Evolutionary conservation across 208 protist genomes (phyloP).

Genomic region (Trypanosoma mega): DNA sequence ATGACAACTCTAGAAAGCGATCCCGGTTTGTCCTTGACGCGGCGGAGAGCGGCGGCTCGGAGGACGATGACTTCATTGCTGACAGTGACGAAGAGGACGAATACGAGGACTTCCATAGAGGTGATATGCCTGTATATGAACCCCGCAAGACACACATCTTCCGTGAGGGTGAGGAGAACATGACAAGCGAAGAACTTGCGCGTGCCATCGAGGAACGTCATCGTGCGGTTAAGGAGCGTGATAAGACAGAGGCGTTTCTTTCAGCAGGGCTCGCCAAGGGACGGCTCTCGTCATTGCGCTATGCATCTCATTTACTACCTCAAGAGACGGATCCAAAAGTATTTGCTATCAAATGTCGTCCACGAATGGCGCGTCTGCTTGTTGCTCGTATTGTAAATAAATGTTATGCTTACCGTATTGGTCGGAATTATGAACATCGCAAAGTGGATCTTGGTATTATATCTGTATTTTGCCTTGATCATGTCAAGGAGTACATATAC

Average conservation of each 20-base stretch:
- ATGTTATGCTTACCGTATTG: conserved; percentile 86
- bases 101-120: conserved; percentile 9
- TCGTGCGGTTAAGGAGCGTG: conserved; percentile 19
- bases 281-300: conserved; percentile 68
- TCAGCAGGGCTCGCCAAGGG: conserved; percentile 26
- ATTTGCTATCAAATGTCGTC: conserved; percentile 85
- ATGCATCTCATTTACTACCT: conserved; percentile 73
- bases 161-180: conserved; percentile 67
- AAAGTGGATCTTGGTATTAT: conserved; percentile 90
- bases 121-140: conserved; percentile 18
- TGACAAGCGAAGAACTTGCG: conserved; percentile 69
- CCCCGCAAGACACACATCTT: conserved; percentile 45
- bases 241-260: conserved; percentile 24
- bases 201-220: conserved; percentile 76
- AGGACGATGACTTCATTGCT: conserved; percentile 43
- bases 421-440: conserved; percentile 69
- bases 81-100: conserved; percentile 50
- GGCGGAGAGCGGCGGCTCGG: conserved; percentile 35
- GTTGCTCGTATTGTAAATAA: conserved; percentile 92
- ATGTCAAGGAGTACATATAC: conserved; percentile 93
- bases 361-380: conserved; percentile 80
- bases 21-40: conserved; percentile 52
- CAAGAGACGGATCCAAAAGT: conserved; percentile 84
- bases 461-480: conserved; percentile 90
- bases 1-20: conserved; percentile 20